These are phyloP conservation scores for Cercospora beticola DNA, from an alignment of 2,329 filamentous ascomycete genomes.

Conservation along the genomic window DNA sequence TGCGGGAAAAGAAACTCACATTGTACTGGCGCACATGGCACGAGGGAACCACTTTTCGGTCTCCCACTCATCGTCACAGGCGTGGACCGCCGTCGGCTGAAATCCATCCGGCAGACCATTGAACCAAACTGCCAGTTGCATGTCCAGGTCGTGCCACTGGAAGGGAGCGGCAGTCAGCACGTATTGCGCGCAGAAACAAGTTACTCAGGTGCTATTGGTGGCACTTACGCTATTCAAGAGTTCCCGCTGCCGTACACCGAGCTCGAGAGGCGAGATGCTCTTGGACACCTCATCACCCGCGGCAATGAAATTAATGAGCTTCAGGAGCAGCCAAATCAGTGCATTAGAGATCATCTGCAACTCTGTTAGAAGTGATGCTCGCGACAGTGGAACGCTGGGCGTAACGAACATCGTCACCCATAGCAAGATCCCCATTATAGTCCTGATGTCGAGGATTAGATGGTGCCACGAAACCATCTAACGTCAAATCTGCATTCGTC, in stretches of 20 bases:
- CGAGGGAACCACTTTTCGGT: constrained; percentile 61
- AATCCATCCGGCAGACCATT: constrained; percentile 61
- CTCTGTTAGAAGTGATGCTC: not conserved
- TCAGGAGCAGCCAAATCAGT: constrained; percentile 64
- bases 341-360: constrained; percentile 58
- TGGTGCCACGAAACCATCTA: constrained; percentile 52
- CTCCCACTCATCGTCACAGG: constrained; percentile 13
- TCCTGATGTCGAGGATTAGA: constrained; percentile 49
- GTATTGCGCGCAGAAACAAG: not conserved
- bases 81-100: constrained; percentile 52
- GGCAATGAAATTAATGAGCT: constrained; percentile 65
- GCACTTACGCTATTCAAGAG: constrained; percentile 43
- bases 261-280: constrained; percentile 41
- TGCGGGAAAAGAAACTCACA: constrained; percentile 45
- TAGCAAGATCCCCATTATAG: constrained; percentile 45
- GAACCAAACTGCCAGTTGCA: constrained; percentile 60
- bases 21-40: constrained; percentile 64
- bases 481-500: constrained; percentile 37
- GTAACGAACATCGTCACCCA: constrained; percentile 55
- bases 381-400: not conserved
- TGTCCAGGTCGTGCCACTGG: constrained; percentile 54
- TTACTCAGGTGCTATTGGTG: not conserved
- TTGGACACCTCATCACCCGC: constrained; percentile 53
- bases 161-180: not conserved
- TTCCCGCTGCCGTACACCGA: constrained; percentile 51